These are phyloP conservation scores for Stromatinia cepivora DNA, from an alignment of 2,329 filamentous ascomycete genomes.

Conservation along the genomic window DNA sequence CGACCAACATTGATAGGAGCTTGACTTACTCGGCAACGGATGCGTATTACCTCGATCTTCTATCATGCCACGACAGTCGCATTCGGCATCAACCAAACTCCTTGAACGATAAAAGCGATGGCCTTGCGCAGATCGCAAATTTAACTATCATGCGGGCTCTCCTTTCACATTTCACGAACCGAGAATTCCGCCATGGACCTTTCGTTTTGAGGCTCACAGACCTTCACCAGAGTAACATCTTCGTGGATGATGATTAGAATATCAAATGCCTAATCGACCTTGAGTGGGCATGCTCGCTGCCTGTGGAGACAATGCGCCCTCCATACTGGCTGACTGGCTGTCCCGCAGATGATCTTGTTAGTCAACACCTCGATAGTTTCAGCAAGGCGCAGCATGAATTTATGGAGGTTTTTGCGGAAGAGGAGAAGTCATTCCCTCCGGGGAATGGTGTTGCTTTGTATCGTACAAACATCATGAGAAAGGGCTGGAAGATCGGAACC, in stretches of 20 bases:
- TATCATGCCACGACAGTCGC: constrained; percentile 42
- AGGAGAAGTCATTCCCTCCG: constrained; percentile 28
- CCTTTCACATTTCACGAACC: constrained; percentile 32
- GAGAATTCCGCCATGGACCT: constrained; percentile 37
- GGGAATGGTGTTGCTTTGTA: constrained; percentile 25
- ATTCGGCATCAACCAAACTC: constrained; percentile 42
- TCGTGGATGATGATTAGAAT: constrained; percentile 43
- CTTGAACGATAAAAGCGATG: constrained; percentile 38
- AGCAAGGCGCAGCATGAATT: constrained; percentile 30
- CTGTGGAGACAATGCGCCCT: constrained; percentile 38
- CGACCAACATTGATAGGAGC: constrained; percentile 39
- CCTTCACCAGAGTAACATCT: constrained; percentile 45
- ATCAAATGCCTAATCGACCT: constrained; percentile 41
- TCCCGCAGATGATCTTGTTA: constrained; percentile 27
- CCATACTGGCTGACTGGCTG: constrained; percentile 40
- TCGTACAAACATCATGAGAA: constrained; percentile 30
- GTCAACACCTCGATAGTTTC: constrained; percentile 29
- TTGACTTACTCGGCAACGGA: constrained; percentile 40
- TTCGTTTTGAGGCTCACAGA: constrained; percentile 44
- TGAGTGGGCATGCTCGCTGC: constrained; percentile 41
- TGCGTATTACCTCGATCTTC: constrained; percentile 40
- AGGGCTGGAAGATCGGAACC: constrained; percentile 33
- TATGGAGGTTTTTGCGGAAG: constrained; percentile 29
- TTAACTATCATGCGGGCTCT: constrained; percentile 39
- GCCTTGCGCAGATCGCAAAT: constrained; percentile 39